Evolutionary conservation across 169 alveolate genomes (phyloP), one percentile per base, ranked within the genome.

Genomic region (Miamiensis avidus): DNA sequence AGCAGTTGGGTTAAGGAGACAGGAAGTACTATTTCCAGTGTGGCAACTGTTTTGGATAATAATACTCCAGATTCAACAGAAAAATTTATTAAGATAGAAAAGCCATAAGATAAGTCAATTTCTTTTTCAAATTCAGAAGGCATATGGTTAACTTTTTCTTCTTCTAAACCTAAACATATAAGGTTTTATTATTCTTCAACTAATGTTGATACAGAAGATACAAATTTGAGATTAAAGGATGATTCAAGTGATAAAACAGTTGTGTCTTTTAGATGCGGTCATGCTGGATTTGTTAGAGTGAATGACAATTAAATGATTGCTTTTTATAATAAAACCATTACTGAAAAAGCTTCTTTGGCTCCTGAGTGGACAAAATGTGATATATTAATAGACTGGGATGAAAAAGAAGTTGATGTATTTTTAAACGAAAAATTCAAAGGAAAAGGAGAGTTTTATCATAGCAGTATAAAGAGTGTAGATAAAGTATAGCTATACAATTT

Each of bases 271-370:
- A 79, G 90, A 74, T 86, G 90, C 75, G 90, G 90, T 25, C 72
- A 86, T 76, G 90, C 90, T n/a, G 90, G 90, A 20, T 86, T 86
- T 75, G 65, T 86, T 31, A 74, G 87, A 79, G 90, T 86, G 0
- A 86, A 86, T 32, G 90, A 86, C 29, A 81, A 86, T 65, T 86
- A 86, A 31, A 86, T 86, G 90, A 69, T 86, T 28, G 84, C 78
- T 31, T 86, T 86, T 75, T 86, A 86, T 76, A 86, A 86, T 81
- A 77, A 31, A 31, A 81, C 90, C 25, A 64, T 79, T 49, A 28
- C 69, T 34, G 87, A 64, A 78, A 78, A 77, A 64, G 34, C 20
- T 65, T 75, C 49, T 86, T 11, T 33, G 0, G 31, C 74, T 69
- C 78, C 78, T 0, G 64, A 69, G 30, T 86, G 90, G 90, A 81